Percentiles rank a stretch among this genome's conserved stretches.
Evolutionary conservation across 148 eudicot genomes (phyloP).

Genomic region (Camellia sinensis): DNA sequence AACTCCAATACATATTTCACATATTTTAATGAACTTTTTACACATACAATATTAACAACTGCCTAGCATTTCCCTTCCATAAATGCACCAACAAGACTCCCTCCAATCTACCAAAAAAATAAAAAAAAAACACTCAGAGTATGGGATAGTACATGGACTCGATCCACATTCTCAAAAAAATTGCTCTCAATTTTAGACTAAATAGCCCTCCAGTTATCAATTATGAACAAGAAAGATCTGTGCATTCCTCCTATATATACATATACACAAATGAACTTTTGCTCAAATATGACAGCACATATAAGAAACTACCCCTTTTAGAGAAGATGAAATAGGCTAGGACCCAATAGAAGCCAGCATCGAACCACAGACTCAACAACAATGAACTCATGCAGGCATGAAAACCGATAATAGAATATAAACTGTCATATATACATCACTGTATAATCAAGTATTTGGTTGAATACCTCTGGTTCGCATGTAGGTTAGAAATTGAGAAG

Average conservation of each 20-base stretch:
- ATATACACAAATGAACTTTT: neutral
- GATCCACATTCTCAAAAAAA: neutral
- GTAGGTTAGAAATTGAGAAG: slow-evolving; percentile 82
- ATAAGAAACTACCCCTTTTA: too few relatives aligned
- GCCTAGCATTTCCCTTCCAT: too few relatives aligned
- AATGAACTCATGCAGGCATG: neutral
- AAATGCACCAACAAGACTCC: too few relatives aligned
- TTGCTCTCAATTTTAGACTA: neutral
- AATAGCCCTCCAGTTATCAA: neutral
- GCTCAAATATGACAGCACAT: neutral
- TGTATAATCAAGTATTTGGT: slow-evolving; percentile 43
- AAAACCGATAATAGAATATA: slow-evolving; percentile 4
- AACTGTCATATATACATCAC: slow-evolving; percentile 30
- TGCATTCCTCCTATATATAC: neutral
- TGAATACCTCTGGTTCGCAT: slow-evolving; percentile 71
- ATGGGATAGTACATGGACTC: neutral
- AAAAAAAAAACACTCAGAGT: too few relatives aligned
- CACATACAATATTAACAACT: too few relatives aligned
- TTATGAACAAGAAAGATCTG: neutral
- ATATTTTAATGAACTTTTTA: too few relatives aligned
- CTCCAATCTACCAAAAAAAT: too few relatives aligned
- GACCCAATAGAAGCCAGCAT: neutral
- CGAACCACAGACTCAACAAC: slow-evolving; percentile 1
- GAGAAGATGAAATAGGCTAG: too few relatives aligned
- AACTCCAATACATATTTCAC: too few relatives aligned